Percentiles rank a stretch among this genome's conserved stretches.
phyloP scores from a whole-genome alignment of 495 filamentous ascomycete genomes.

The Aspergillus bertholletiae region DNA sequence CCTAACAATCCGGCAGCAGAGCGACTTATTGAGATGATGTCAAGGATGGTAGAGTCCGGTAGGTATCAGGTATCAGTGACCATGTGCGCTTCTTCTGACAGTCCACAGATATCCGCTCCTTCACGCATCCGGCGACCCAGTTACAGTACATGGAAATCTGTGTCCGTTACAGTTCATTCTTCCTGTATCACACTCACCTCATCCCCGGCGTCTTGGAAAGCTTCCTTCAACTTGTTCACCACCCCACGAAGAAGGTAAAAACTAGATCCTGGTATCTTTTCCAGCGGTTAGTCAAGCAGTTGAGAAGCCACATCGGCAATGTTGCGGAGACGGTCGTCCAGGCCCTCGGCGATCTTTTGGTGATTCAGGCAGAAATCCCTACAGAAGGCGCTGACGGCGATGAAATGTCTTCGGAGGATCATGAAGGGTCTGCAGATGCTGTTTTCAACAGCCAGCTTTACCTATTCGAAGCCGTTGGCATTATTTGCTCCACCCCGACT shows the following conservation, averaged over 20 bases:
- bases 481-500: conserved; percentile 72
- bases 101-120: conserved; percentile 67
- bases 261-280: conserved; percentile 97
- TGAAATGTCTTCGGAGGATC: conserved; percentile 90
- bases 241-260: conserved; percentile 77
- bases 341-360: conserved; percentile 82
- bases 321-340: conserved; percentile 85
- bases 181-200: conserved; percentile 71
- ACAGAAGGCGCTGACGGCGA: conserved; percentile 71
- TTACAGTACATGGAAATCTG: conserved; percentile 98
- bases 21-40: conserved; percentile 84
- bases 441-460: conserved; percentile 88
- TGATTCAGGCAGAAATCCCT: conserved; percentile 84
- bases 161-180: conserved; percentile 89
- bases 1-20: conserved; percentile 72
- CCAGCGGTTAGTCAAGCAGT: conserved; percentile 84
- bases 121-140: conserved; percentile 85
- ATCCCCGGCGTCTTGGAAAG: conserved; percentile 86
- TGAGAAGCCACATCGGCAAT: conserved; percentile 77
- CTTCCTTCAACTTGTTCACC: conserved; percentile 86
- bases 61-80: conserved; percentile 22
- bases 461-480: conserved; percentile 91
- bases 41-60: conserved; percentile 90
- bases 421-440: conserved; percentile 81
- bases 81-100: conserved; percentile 12